These are phyloP conservation scores for Chytriomyces sp. DNA, from an alignment of 192 early-diverging fungal genomes.

Conservation along the genomic window DNA sequence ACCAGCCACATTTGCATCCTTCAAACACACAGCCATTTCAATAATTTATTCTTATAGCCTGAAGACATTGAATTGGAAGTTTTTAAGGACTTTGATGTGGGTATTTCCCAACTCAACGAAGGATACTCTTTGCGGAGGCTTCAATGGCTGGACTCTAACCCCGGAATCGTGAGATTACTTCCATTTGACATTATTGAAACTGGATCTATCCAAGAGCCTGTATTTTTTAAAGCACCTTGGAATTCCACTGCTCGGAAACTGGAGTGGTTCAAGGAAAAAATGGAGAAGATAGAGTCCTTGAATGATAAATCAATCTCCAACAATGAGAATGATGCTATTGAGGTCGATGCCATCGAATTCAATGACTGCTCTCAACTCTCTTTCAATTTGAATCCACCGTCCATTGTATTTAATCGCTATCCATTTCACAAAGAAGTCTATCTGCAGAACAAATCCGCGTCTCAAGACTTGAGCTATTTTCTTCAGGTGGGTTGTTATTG, in stretches of 20 bases:
- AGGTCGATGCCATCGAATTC: slow-evolving; percentile 8
- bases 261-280: neutral
- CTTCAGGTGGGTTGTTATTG: slow-evolving; percentile 32
- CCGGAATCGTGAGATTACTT: neutral
- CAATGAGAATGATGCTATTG: neutral
- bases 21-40: neutral
- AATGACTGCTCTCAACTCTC: slow-evolving; percentile 34
- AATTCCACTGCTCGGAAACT: neutral
- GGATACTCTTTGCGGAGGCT: neutral
- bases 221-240: slow-evolving; percentile 15
- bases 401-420: slow-evolving; percentile 43
- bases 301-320: neutral
- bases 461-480: slow-evolving; percentile 35
- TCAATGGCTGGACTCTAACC: neutral
- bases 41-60: neutral
- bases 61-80: neutral
- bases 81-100: neutral
- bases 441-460: slow-evolving; percentile 49
- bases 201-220: neutral
- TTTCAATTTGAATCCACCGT: slow-evolving; percentile 48
- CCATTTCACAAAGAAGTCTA: slow-evolving; percentile 44
- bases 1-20: neutral
- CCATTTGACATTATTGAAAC: neutral
- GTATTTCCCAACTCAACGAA: neutral
- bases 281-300: neutral